phyloP scores from a whole-genome alignment of 106 monocot species.

The Agapanthus africanus region DNA sequence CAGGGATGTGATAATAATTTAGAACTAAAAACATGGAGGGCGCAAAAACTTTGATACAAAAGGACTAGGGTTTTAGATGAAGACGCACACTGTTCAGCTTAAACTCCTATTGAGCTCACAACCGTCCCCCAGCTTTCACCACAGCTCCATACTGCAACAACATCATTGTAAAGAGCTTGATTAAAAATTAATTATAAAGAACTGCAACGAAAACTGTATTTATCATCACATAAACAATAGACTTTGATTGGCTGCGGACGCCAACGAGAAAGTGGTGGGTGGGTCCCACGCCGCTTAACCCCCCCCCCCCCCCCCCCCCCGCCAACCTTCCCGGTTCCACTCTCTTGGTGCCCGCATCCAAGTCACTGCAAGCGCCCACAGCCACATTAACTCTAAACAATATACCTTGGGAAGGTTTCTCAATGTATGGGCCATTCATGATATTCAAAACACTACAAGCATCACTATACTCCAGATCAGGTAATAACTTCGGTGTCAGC shows the following conservation, averaged over 20 bases:
- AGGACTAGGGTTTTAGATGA: no score
- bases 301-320: no score
- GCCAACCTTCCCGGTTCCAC: no score
- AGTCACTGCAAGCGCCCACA: no score
- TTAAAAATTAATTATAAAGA: conserved; percentile 1
- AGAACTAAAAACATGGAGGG: no score
- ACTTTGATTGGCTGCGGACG: no score
- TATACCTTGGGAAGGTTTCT: conserved; percentile 84
- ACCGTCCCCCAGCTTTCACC: conserved; percentile 66
- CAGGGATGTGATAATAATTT: no score
- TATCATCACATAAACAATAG: not conserved
- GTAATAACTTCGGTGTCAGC: conserved; percentile 87
- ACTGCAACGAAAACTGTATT: not conserved
- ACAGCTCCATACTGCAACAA: conserved; percentile 52
- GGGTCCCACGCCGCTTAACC: no score
- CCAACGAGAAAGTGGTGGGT: no score
- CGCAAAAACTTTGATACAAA: no score
- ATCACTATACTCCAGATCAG: conserved; percentile 89
- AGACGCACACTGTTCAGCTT: no score
- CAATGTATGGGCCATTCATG: conserved; percentile 99
- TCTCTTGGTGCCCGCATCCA: no score
- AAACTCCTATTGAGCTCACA: conserved; percentile 23
- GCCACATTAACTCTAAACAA: not conserved
- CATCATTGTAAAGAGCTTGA: not conserved
- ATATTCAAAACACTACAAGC: conserved; percentile 95